These are phyloP conservation scores for Fusarium continuum DNA, from an alignment of 2,329 filamentous ascomycete species.

Conservation along the genomic window DNA sequence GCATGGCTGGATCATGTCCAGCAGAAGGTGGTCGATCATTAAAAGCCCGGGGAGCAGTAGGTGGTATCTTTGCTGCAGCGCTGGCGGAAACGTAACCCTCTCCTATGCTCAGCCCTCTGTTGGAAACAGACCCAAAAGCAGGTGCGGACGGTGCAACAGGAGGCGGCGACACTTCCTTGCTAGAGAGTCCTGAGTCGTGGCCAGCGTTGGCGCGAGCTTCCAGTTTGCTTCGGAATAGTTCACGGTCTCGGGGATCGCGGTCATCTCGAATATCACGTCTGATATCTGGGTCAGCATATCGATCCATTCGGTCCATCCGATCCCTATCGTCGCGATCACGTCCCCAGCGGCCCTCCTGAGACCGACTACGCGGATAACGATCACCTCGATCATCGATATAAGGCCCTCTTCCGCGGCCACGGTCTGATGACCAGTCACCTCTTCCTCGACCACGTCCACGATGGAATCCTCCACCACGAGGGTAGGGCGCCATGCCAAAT, in stretches of 20 bases:
- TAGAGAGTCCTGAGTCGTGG: constrained; percentile 58
- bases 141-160: constrained; percentile 67
- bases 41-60: constrained; percentile 63
- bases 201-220: constrained; percentile 58
- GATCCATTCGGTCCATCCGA: constrained; percentile 53
- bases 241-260: constrained; percentile 57
- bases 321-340: constrained; percentile 67
- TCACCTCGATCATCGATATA: constrained; percentile 68
- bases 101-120: constrained; percentile 51
- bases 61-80: constrained; percentile 58
- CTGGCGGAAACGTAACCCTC: constrained; percentile 46
- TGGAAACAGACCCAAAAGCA: constrained; percentile 65
- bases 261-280: constrained; percentile 59
- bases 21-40: constrained; percentile 60
- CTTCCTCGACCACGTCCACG: constrained; percentile 63
- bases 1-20: constrained; percentile 48
- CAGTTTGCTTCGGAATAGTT: constrained; percentile 59
- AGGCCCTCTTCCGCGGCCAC: constrained; percentile 65
- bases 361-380: constrained; percentile 71
- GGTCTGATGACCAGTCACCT: constrained; percentile 53
- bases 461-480: constrained; percentile 64
- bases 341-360: constrained; percentile 69
- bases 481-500: constrained; percentile 61
- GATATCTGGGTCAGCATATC: constrained; percentile 52
- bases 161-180: constrained; percentile 65